Evolutionary conservation across 768 basidiomycete species (phyloP), one percentile per base, ranked within the genome.

Genomic region (Trametes cubensis): DNA sequence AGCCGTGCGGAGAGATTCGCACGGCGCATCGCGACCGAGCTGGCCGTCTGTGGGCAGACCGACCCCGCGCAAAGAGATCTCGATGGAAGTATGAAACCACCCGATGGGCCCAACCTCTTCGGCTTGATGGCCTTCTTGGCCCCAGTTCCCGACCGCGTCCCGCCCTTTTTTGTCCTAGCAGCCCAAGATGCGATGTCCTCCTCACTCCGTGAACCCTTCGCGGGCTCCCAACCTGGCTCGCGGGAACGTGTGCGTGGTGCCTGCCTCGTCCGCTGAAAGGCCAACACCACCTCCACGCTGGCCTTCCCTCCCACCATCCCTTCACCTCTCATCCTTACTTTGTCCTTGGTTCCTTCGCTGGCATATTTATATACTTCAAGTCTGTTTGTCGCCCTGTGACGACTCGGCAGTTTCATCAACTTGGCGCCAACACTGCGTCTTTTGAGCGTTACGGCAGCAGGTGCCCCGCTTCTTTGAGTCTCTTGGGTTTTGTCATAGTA

Each of bases 161-260:
- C 58, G 58, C 49, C 58, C 49, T 26, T 11, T 20, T 59, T 52
- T 26, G 58, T 59, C n/a, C 41, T 59, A 59, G 58, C 58, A 44
- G 58, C 58, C 14, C 57, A 23, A 7, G 23, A 49, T 49, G 56
- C 55, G 42, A 23, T 42, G 41, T 28, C 48, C 41, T 51, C 49
- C 39, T 28, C 21, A 44, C 41, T 30, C 49, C 58, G 48, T 26
- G 38, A 50, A 42, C 39, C 49, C 26, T 52, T 51, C 41, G 49
- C 49, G 41, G 49, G 20, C 57, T 45, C 41, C 48, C 48, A 40
- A 51, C 20, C 26, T 58, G 39, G 57, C 48, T 28, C 39, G 25
- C 48, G 47, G 34, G 26, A 58, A 49, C 40, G 57, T 58, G 48
- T 26, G 10, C 40, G 25, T 40, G n/a, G 58, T 59, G 58, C 58